Conservation (phyloP, 257 asterid genomes). For the Fraxinus cuspidata region DNA sequence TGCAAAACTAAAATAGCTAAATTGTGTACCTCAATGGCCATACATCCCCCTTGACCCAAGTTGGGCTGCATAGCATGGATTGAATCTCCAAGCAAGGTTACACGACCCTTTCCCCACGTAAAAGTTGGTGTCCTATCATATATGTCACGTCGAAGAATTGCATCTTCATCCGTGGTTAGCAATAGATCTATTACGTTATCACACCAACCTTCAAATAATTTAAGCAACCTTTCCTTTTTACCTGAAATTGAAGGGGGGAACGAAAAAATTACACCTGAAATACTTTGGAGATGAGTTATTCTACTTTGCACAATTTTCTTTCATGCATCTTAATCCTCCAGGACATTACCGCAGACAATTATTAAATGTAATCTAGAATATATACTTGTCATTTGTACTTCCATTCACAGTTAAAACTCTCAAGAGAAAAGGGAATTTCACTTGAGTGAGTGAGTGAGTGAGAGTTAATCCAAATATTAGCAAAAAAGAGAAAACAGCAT, state of each 20-base stretch:
- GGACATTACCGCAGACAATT: neutral
- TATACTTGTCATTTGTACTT: too few species aligned
- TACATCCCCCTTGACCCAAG: conserved; percentile 99
- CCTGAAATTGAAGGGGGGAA: conserved; percentile 40
- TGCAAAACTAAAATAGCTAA: neutral
- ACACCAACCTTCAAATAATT: conserved; percentile 89
- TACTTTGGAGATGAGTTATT: neutral
- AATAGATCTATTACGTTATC: conserved; percentile 82
- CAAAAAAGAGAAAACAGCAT: too few species aligned
- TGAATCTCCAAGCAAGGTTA: conserved; percentile 94
- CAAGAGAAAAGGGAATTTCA: too few species aligned
- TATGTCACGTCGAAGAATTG: conserved; percentile 93
- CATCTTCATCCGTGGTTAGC: conserved; percentile 83
- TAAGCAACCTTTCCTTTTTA: conserved; percentile 73
- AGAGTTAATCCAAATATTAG: neutral
- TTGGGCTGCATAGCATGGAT: conserved; percentile 99
- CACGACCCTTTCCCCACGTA: conserved; percentile 93
- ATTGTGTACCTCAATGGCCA: conserved; percentile 88
- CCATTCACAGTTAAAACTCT: too few species aligned
- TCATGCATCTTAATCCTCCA: neutral
- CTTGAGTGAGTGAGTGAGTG: too few species aligned
- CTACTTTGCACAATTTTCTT: neutral
- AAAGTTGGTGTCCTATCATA: conserved; percentile 75
- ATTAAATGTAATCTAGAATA: neutral
- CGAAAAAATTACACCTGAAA: neutral